Percentiles rank a stretch among this genome's conserved stretches.
Conservation (phyloP, 306 rosid species). For the Hylodesmum podocarpum region DNA sequence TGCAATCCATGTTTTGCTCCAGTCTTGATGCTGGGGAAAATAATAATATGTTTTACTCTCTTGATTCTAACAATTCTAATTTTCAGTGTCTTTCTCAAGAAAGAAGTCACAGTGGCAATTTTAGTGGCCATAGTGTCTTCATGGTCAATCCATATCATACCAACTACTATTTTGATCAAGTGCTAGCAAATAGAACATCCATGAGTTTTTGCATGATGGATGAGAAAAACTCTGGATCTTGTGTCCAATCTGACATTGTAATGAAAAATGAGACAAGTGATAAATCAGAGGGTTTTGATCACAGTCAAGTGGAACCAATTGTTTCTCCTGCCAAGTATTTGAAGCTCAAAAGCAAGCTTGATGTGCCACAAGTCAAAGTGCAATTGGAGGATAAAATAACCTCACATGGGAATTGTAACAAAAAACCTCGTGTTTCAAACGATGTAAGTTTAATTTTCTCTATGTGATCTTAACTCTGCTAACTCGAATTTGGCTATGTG, state of each 20-base stretch:
- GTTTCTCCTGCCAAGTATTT: conserved; percentile 13
- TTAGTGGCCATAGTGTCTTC: neutral
- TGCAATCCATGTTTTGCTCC: conserved; percentile 34
- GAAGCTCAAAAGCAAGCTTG: conserved; percentile 46
- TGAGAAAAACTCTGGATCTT: conserved; percentile 23
- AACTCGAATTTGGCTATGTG: neutral
- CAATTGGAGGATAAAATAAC: conserved; percentile 9
- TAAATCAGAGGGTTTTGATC: conserved; percentile 24
- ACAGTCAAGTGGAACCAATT: conserved; percentile 6
- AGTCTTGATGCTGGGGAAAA: conserved; percentile 18
- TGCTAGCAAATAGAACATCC: neutral
- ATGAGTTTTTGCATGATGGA: neutral
- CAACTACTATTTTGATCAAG: neutral
- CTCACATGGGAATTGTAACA: conserved; percentile 36
- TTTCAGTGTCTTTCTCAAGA: conserved; percentile 40
- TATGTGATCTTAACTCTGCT: neutral
- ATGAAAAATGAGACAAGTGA: conserved; percentile 31
- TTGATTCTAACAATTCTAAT: conserved; percentile 8
- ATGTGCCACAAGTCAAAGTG: conserved; percentile 5
- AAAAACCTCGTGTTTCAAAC: conserved; percentile 42
- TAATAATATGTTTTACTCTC: conserved; percentile 7
- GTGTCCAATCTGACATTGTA: conserved; percentile 33
- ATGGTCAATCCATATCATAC: conserved; percentile 29
- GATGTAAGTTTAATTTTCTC: conserved; percentile 49
- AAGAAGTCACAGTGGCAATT: conserved; percentile 28